A percentile compares a stretch with the other conserved stretches of the same genome.
These are phyloP conservation scores for Gracilaria domingensis DNA, from an alignment of 23 red algal genomes.

Conservation along the genomic window DNA sequence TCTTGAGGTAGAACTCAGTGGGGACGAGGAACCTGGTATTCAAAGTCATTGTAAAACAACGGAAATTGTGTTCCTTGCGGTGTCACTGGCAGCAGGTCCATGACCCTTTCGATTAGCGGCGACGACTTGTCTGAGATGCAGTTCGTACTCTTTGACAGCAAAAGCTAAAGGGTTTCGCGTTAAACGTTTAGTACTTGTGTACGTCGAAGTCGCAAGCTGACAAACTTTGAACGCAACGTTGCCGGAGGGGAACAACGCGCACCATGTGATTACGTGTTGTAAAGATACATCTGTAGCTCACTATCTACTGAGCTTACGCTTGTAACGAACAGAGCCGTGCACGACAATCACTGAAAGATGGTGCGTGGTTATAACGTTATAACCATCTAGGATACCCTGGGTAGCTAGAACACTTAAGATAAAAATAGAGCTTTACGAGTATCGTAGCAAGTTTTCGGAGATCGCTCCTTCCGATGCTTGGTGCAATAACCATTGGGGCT, in stretches of 20 bases:
- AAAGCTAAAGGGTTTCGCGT: too few species aligned
- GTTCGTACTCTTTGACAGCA: neutral
- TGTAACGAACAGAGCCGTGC: too few species aligned
- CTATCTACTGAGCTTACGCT: too few species aligned
- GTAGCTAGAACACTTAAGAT: neutral
- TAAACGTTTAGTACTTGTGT: too few species aligned
- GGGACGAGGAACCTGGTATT: neutral
- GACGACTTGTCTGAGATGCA: neutral
- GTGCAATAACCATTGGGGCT: neutral
- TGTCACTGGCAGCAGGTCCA: neutral
- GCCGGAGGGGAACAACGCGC: too few species aligned
- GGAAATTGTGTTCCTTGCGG: neutral
- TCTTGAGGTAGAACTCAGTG: neutral
- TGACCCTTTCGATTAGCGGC: neutral
- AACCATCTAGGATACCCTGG: too few species aligned
- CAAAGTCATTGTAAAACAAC: slow-evolving; percentile 22
- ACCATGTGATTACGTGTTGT: too few species aligned
- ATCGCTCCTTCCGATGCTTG: neutral
- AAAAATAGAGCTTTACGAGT: neutral
- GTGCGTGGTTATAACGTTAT: too few species aligned
- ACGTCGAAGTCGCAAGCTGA: too few species aligned
- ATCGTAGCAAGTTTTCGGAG: neutral
- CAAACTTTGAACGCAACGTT: too few species aligned
- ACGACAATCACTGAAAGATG: too few species aligned
- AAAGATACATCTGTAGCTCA: too few species aligned